These are phyloP conservation scores for Exidia glandulosa DNA, from an alignment of 768 basidiomycete genomes.

Conservation along the genomic window DNA sequence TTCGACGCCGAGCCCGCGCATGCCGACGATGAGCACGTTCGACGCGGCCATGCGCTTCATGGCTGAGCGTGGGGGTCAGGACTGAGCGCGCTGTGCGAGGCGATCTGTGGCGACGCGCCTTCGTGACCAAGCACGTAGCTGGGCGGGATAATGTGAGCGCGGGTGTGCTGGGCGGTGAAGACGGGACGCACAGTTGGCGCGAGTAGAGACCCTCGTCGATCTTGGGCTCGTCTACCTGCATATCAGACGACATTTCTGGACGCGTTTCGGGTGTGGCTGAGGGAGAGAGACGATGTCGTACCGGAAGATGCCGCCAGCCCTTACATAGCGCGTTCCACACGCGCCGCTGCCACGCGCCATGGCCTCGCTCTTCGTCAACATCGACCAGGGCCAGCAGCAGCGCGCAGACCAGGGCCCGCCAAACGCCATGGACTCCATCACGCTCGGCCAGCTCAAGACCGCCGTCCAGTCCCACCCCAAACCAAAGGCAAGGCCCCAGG, in stretches of 20 bases:
- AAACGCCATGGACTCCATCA: not conserved
- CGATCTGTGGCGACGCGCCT: conserved; percentile 36
- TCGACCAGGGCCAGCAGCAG: not conserved
- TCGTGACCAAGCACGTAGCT: conserved; percentile 96
- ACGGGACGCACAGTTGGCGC: conserved; percentile 66
- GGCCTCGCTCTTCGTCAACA: not conserved
- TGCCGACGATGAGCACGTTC: conserved; percentile 86
- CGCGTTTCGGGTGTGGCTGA: not conserved
- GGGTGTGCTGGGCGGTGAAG: too few species aligned
- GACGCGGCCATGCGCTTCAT: conserved; percentile 99
- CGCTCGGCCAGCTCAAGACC: conserved; percentile 64
- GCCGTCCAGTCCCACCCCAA: conserved; percentile 60
- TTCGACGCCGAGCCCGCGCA: conserved; percentile 89
- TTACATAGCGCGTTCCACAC: not conserved
- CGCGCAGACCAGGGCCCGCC: not conserved
- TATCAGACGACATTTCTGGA: conserved; percentile 27
- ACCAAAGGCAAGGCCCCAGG: conserved; percentile 47
- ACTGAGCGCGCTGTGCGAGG: not conserved
- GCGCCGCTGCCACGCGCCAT: not conserved
- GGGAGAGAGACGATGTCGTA: not conserved
- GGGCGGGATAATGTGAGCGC: conserved; percentile 2
- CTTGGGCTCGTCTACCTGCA: conserved; percentile 79
- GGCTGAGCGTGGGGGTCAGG: conserved; percentile 39
- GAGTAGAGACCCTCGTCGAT: conserved; percentile 94
- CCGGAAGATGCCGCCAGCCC: not conserved